Evolutionary conservation across 768 basidiomycete genomes (phyloP), one percentile per base, ranked within the genome.

Genomic region (Agrocybe praecox): DNA sequence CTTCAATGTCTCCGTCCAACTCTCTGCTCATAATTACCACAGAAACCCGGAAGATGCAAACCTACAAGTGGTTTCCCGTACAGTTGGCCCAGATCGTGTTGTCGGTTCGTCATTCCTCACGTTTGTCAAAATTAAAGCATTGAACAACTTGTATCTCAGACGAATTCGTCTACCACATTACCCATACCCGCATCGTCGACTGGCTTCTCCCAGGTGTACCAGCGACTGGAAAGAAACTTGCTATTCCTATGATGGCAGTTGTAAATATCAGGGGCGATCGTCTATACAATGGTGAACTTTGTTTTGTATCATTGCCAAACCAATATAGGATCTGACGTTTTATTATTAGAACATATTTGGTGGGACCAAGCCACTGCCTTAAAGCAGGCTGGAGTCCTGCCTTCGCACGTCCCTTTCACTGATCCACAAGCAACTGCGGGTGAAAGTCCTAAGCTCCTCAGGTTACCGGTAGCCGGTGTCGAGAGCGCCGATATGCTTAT

Each of bases 191-290:
- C 18, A 65, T 63, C 32, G 67, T 81, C 42, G 78, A 80, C 59
- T 81, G 78, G 76, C 68, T 82, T 14, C 74, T 84, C 18, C 83
- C 84, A 4, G 78, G 80, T 1, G 76, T 86, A 19, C 82, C 82
- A 3, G 76, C 82, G 0, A 83, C 80, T 1, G 77, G 77, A 14
- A 80, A 75, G 62, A 76, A 76, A 43, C 58, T 86, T 10, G 55
- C 72, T 1, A 74, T 86, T 48, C 83, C 84, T 2, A 80, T 83
- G 77, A 68, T 82, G 21, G 80, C 78, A 11, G 78, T 86, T n/a
- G 80, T 86, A 34, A 82, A 80, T 57, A 72, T 86, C 49, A 74
- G 74, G 19, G 74, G 74, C 10, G 74, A 76, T 51, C 66, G 76
- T 23, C 59, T 76, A 19, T 76, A 69, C 54, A 73, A 74, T 45